Conservation (phyloP, 176 grass and related monocot species). For the Thinopyrum elongatum region DNA sequence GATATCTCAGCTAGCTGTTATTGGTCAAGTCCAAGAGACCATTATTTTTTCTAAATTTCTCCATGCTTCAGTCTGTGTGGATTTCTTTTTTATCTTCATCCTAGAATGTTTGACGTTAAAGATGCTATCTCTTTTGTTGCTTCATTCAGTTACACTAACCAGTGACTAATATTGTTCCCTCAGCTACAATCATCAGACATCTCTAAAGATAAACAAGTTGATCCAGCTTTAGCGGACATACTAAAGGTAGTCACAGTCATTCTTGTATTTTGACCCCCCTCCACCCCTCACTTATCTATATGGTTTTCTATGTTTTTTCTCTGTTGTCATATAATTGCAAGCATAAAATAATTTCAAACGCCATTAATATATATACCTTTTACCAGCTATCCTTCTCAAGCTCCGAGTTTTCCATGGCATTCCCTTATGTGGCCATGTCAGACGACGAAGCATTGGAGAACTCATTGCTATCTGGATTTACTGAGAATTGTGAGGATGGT, state of each 20-base stretch:
- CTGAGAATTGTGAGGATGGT: slow-evolving; percentile 62
- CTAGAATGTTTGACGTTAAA: not conserved
- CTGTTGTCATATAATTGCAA: not conserved
- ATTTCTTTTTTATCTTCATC: not conserved
- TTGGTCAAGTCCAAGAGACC: not conserved
- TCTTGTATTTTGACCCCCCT: not conserved
- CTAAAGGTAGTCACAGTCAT: slow-evolving; percentile 48
- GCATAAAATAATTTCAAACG: not conserved
- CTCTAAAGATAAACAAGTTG: slow-evolving; percentile 52
- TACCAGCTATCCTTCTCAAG: slow-evolving; percentile 45
- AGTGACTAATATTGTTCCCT: not conserved
- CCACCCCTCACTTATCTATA: not conserved
- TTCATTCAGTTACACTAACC: slow-evolving; percentile 1
- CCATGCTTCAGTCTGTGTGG: not conserved
- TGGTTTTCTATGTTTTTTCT: not conserved
- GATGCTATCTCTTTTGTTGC: not conserved
- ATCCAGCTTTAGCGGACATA: slow-evolving; percentile 41
- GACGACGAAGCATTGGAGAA: slow-evolving; percentile 66
- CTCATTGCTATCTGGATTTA: slow-evolving; percentile 71
- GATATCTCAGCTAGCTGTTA: not conserved
- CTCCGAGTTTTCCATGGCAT: slow-evolving; percentile 80
- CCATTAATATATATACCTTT: slow-evolving; percentile 5
- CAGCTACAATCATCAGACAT: slow-evolving; percentile 66
- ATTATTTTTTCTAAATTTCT: not conserved
- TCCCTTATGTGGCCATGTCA: slow-evolving; percentile 71